Percentiles rank a stretch among this genome's conserved stretches.
Evolutionary conservation across 345 rosid genomes (phyloP).

Genomic region (Pelargonium nanum): DNA sequence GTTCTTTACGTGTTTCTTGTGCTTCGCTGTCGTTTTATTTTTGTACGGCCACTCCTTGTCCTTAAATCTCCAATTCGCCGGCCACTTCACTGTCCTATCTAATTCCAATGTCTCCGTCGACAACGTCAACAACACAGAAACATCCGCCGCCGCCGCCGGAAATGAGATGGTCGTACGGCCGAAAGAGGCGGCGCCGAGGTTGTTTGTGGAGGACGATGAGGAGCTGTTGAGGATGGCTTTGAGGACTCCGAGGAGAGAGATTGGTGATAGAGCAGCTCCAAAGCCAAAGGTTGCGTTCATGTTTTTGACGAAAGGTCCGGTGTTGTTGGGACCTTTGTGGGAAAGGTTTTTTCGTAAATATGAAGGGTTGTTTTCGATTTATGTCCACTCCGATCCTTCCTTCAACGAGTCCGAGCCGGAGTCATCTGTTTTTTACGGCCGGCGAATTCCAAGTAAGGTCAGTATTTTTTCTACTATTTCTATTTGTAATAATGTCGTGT

Average conservation of each 20-base stretch:
- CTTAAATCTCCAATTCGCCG: neutral
- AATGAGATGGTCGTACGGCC: no score
- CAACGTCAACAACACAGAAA: no score
- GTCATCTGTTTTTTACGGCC: slow-evolving; percentile 39
- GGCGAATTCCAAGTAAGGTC: slow-evolving; percentile 81
- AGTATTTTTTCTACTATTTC: slow-evolving; percentile 1
- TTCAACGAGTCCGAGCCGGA: slow-evolving; percentile 20
- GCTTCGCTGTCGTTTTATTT: neutral
- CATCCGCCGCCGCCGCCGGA: no score
- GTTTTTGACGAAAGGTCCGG: slow-evolving; percentile 68
- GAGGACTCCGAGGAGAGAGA: slow-evolving; percentile 24
- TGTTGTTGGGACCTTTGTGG: slow-evolving; percentile 71
- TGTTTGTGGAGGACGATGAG: slow-evolving; percentile 14
- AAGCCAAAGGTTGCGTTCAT: slow-evolving; percentile 68
- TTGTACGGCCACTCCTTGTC: neutral
- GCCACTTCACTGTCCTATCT: neutral
- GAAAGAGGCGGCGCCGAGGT: no score
- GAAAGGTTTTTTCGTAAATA: slow-evolving; percentile 66
- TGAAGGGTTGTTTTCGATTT: slow-evolving; percentile 47
- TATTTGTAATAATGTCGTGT: no score
- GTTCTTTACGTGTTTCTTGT: neutral
- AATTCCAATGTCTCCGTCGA: neutral
- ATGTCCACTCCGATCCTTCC: slow-evolving; percentile 55
- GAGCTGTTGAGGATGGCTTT: slow-evolving; percentile 71
- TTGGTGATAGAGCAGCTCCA: slow-evolving; percentile 14